Evolutionary conservation across 768 basidiomycete species (phyloP).

Genomic region (Podaxis rugospora): DNA sequence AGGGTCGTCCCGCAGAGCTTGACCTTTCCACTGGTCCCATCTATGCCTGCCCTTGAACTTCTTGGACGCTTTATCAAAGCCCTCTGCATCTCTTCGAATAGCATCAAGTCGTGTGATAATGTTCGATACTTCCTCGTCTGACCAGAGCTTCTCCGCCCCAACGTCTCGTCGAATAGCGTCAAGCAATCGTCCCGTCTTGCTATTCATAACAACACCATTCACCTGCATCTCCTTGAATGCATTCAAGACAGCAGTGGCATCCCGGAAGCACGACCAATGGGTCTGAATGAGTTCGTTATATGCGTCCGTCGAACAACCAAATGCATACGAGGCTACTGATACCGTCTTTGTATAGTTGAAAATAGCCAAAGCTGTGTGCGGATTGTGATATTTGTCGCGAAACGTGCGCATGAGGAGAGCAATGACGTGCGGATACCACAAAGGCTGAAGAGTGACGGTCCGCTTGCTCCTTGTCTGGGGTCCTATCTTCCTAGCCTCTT

Average conservation of each 20-base stretch:
- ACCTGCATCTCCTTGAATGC: slow-evolving; percentile 78
- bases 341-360: slow-evolving; percentile 76
- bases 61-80: slow-evolving; percentile 1
- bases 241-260: slow-evolving; percentile 68
- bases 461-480: slow-evolving; percentile 18
- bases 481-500: slow-evolving; percentile 33
- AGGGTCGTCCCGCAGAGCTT: slow-evolving; percentile 21
- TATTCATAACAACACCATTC: slow-evolving; percentile 70
- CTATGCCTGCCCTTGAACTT: neutral
- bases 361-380: slow-evolving; percentile 75
- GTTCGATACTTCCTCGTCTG: slow-evolving; percentile 44
- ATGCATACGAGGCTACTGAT: slow-evolving; percentile 78
- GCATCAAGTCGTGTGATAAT: slow-evolving; percentile 8
- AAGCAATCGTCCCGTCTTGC: slow-evolving; percentile 53
- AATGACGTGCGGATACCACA: slow-evolving; percentile 71
- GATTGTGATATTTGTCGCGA: slow-evolving; percentile 74
- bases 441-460: slow-evolving; percentile 46
- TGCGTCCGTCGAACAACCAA: slow-evolving; percentile 82
- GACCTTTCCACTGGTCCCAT: slow-evolving; percentile 49
- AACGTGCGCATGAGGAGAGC: slow-evolving; percentile 75
- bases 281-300: slow-evolving; percentile 88
- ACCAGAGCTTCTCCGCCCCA: slow-evolving; percentile 47
- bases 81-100: slow-evolving; percentile 3
- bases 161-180: slow-evolving; percentile 63
- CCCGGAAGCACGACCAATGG: slow-evolving; percentile 82